Base-by-base conservation (phyloP, 345 rosid genomes). In the Durio zibethinus region DNA sequence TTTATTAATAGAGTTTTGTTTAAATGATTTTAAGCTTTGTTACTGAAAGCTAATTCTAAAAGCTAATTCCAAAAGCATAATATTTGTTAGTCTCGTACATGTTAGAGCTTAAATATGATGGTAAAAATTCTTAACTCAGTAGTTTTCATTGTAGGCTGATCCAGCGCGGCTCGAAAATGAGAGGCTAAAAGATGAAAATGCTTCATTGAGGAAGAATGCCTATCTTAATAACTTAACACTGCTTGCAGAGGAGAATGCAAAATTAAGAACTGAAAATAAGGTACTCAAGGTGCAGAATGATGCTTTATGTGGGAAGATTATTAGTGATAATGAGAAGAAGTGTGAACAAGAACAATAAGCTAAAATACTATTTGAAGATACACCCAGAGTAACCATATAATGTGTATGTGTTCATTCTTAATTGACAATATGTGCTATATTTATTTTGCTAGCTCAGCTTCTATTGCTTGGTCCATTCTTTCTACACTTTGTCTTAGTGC, bases 261-360 rank as follows among this genome's bases (percentile, higher is more conserved):
- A 33, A 35, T 35, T 72, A 31, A 27, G 18, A 52, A 57, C 33
- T 20, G 75, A 72, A 52, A 72, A 72, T 10, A 72, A 52, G 65
- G 65, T 73, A 1, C 76, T 73, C 33, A 73, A 1, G 61, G 76
- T 72, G 42, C 75, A 72, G 75, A 72, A 72, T 31, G 45, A 72
- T 52, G 75, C 75, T 72, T 72, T 72, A 36, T 72, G 75, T 18
- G 75, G 75, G 62, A 72, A 72, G 48, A 52, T 73, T 7, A 73
- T 73, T 18, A 35, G 15, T 20, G 61, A 31, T 27, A 72, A 33
- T 20, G 75, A 73, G n/a, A 72, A 2, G 45, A 31, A 31, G 61
- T 6, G 10, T 52, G 45, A 31, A n/a, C 43, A 31, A 72, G 27
- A 72, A 72, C 27, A 54, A 52, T n/a, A 64, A 36, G 29, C 54